phyloP scores from a whole-genome alignment of 2,329 filamentous ascomycete species.

The Pseudopithomyces maydicus region DNA sequence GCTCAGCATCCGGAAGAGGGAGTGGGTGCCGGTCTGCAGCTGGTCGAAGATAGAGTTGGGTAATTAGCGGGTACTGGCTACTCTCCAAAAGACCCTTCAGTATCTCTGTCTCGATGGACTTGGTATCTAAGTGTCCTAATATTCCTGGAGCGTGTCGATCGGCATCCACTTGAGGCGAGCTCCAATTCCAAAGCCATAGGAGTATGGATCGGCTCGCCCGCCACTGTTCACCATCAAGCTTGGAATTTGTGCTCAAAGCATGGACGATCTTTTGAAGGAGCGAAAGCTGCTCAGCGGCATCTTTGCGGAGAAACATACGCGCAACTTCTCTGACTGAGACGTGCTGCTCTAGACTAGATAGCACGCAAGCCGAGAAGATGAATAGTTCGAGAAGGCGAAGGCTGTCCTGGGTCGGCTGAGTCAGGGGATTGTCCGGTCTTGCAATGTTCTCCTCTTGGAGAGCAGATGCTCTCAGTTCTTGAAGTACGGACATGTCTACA shows the following conservation, averaged over 20 bases:
- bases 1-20: constrained; percentile 57
- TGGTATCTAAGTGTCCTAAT: constrained; percentile 62
- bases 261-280: constrained; percentile 66
- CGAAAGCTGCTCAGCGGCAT: constrained; percentile 67
- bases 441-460: constrained; percentile 57
- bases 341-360: constrained; percentile 48
- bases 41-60: constrained; percentile 63
- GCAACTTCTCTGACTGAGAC: constrained; percentile 50
- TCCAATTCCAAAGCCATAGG: constrained; percentile 77
- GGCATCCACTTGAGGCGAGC: constrained; percentile 53
- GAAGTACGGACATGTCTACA: constrained; percentile 38
- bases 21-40: constrained; percentile 58
- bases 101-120: constrained; percentile 72
- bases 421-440: constrained; percentile 66
- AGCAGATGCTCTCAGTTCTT: constrained; percentile 35
- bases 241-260: constrained; percentile 56
- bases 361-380: constrained; percentile 55
- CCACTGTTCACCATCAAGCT: constrained; percentile 62
- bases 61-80: constrained; percentile 67
- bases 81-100: constrained; percentile 69
- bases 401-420: constrained; percentile 61
- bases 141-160: constrained; percentile 54
- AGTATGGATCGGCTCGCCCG: constrained; percentile 64
- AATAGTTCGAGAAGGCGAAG: constrained; percentile 67
- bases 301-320: constrained; percentile 68